Percentiles rank a stretch among this genome's conserved stretches.
phyloP scores from a whole-genome alignment of 257 asterid genomes.

The Ballota nigra region DNA sequence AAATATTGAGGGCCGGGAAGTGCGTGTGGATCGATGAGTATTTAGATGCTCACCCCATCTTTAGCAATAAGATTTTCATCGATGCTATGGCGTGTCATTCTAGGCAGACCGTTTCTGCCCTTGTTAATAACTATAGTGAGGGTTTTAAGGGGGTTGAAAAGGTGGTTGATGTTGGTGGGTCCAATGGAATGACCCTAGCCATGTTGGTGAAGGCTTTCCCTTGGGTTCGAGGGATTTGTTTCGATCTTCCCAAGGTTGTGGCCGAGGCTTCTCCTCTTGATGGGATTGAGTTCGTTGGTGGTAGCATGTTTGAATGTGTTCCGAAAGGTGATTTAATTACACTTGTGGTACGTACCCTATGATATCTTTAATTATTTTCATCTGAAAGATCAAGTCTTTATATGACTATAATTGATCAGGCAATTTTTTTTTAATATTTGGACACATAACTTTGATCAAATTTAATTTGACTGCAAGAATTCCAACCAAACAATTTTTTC shows the following conservation, averaged over 20 bases:
- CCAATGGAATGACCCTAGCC: conserved; percentile 41
- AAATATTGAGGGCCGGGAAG: background rate
- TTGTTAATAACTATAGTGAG: conserved; percentile 23
- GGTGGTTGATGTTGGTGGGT: conserved; percentile 66
- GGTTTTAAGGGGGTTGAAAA: conserved; percentile 34
- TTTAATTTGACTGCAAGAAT: too few species aligned
- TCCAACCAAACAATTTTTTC: too few species aligned
- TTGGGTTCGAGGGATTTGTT: conserved; percentile 35
- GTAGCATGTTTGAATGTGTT: conserved; percentile 47
- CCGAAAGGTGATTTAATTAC: conserved; percentile 57
- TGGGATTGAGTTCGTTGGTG: conserved; percentile 45
- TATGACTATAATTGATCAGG: too few species aligned
- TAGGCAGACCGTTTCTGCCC: conserved; percentile 9
- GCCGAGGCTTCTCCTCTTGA: conserved; percentile 28
- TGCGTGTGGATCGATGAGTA: background rate
- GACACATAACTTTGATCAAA: too few species aligned
- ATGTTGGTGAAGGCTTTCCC: conserved; percentile 41
- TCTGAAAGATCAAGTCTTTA: too few species aligned
- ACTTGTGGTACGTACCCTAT: conserved; percentile 33
- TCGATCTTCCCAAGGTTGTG: conserved; percentile 49
- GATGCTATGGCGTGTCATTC: conserved; percentile 45
- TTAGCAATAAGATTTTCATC: background rate
- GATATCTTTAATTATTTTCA: too few species aligned
- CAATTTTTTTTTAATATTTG: too few species aligned
- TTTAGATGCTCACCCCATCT: background rate